Evolutionary conservation across 2,329 filamentous ascomycete species (phyloP), one percentile per base, ranked within the genome.

Genomic region (Davidsoniella eucalypti): DNA sequence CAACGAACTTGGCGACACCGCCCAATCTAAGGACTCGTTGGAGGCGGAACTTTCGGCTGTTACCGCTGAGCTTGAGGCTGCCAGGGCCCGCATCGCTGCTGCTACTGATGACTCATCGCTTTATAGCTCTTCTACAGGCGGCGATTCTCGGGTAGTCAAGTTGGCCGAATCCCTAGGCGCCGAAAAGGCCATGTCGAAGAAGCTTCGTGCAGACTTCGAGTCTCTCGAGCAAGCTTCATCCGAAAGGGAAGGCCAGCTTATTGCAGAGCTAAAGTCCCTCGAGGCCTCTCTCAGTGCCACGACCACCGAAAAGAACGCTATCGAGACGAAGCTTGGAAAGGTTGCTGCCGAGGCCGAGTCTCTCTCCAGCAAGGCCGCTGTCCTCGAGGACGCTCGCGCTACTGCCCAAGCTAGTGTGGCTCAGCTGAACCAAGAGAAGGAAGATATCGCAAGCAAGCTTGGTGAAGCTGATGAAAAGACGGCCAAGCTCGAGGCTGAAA

Each of bases 141-240:
- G 17, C 10, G 36, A 44, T 9, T 41, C 47, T n/a, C 51, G 45
- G n/a, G 38, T 52, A 4, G n/a, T 36, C 9, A 37, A 52, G 16
- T 39, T 52, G 25, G 49, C 25, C 6, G 41, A 37, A 14, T 42
- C 37, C 14, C 25, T 52, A 9, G 42, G 36, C n/a, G 36, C 42
- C 14, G 41, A 49, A 14, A 43, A 49, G 37, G 47, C 47, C 16
- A 44, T 45, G n/a, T 37, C 36, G 9, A 38, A 52, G 9, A 44
- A 49, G 42, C 43, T 52, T 7, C 51, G 44, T 23, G 42, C 47
- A n/a, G 37, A 52, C 16, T 14, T 52, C 7, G 18, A 47, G 17
- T 36, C 44, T 23, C 29, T 52, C 1, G 45, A 33, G 14, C 44
- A 46, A 14, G 39, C 43, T 10, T 46, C 47, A 6, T n/a, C 47